Percentiles rank a stretch among this genome's conserved stretches.
Evolutionary conservation across 2,329 filamentous ascomycete species (phyloP).

Genomic region (Stachybotrys elegans): DNA sequence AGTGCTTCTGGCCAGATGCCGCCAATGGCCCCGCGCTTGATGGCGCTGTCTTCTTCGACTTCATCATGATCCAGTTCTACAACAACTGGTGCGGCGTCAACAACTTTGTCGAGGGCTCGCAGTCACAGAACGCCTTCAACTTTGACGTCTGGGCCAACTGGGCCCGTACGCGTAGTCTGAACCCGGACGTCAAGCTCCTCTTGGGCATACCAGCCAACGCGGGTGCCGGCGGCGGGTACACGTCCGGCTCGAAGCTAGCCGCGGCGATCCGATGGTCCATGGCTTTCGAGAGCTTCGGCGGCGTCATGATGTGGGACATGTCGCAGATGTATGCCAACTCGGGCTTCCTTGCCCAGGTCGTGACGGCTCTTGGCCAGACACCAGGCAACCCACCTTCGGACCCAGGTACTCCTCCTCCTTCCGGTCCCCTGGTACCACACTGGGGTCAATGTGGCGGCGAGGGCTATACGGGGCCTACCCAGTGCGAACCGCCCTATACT

Average conservation of each 20-base stretch:
- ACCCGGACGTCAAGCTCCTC: conserved; percentile 56
- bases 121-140: conserved; percentile 52
- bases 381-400: neutral
- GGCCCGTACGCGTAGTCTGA: conserved; percentile 53
- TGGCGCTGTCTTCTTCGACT: conserved; percentile 49
- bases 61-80: conserved; percentile 62
- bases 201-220: conserved; percentile 55
- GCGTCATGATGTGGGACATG: conserved; percentile 67
- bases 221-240: conserved; percentile 52
- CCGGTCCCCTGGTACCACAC: conserved; percentile 13
- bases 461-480: conserved; percentile 14
- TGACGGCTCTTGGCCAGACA: conserved; percentile 23
- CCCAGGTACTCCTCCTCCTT: conserved; percentile 6
- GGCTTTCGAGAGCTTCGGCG: conserved; percentile 56
- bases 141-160: conserved; percentile 61
- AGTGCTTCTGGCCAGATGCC: conserved; percentile 61
- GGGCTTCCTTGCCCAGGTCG: conserved; percentile 47
- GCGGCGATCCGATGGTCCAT: conserved; percentile 48
- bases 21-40: conserved; percentile 53
- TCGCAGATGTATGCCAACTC: conserved; percentile 53
- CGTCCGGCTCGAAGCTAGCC: conserved; percentile 37
- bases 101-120: conserved; percentile 39
- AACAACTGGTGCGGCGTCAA: conserved; percentile 62
- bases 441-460: conserved; percentile 19
- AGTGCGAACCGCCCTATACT: conserved; percentile 7